Evolutionary conservation across 768 basidiomycete species (phyloP), one percentile per base, ranked within the genome.

Genomic region (Pleurotus cornucopiae): DNA sequence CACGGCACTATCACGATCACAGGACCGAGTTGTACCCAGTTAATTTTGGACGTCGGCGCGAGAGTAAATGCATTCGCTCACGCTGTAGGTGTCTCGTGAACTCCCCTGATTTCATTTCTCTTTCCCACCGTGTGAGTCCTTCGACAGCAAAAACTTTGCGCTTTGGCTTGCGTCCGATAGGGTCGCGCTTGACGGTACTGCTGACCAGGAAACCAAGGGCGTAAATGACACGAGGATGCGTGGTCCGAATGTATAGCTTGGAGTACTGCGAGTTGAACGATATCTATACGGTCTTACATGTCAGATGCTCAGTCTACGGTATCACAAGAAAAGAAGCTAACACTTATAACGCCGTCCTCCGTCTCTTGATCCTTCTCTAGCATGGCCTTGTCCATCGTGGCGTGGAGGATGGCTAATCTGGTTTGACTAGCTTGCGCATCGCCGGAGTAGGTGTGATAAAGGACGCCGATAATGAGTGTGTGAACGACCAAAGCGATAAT

Each of bases 141-240:
- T 88, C 88, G 5, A 67, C 67, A 0, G 87, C 83, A 69, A 90
- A 92, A 0, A 88, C 71, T 46, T 81, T 84, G 57, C 85, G 77
- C 71, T 86, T 88, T 3, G 90, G 89, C 53, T 82, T 85, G 21
- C 87, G 76, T 40, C 89, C 91, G 0, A 86, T 81, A 0, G 85
- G 79, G 62, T 92, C 89, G 12, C 87, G 80, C 62, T 89, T 89
- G 0, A 86, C 80, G 1, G 81, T 72, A 4, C 80, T 78, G 60
- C 83, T 86, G 40, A 89, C 71, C 4, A 91, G 78, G 65, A 86
- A 91, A 0, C 82, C 84, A 4, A 91, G 73, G 11, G 81, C 66
- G 59, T 83, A 85, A 0, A 91, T 61, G 2, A 86, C 67, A 4
- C 84, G 79, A 0, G 89, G 88, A 61, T 89, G 88, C 5, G 88